Percentiles rank a stretch among this genome's conserved stretches.
Evolutionary conservation across 1,284 basidiomycete genomes (phyloP).

Genomic region (Melampsora abietis-canadensis): DNA sequence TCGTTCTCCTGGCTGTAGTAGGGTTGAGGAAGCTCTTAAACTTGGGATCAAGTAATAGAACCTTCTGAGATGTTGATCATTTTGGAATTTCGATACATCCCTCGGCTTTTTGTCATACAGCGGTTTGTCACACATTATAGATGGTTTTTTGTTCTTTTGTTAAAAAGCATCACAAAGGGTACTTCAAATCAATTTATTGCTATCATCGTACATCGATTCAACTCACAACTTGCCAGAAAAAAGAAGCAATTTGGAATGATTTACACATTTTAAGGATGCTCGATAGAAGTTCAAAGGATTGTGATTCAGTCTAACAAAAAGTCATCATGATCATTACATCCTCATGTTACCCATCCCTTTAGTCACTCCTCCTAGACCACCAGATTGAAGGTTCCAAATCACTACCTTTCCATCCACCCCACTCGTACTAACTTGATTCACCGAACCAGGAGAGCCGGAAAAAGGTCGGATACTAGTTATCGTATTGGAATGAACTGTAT

Average conservation of each 20-base stretch:
- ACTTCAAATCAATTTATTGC: neutral
- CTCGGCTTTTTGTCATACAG: neutral
- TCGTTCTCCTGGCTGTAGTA: slow-evolving; percentile 21
- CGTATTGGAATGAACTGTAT: slow-evolving; percentile 94
- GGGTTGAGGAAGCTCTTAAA: slow-evolving; percentile 22
- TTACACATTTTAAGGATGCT: neutral
- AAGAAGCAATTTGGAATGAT: neutral
- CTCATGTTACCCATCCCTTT: slow-evolving; percentile 31
- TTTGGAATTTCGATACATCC: too few relatives aligned
- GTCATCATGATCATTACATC: slow-evolving; percentile 10
- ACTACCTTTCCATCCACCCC: slow-evolving; percentile 92
- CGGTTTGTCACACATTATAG: neutral
- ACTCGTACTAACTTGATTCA: slow-evolving; percentile 76
- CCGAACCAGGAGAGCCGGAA: slow-evolving; percentile 58
- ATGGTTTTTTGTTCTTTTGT: neutral
- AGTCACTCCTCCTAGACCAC: slow-evolving; percentile 38
- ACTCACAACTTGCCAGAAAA: neutral
- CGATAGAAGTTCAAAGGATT: neutral
- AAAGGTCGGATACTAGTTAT: slow-evolving; percentile 86
- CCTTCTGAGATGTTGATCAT: too few relatives aligned
- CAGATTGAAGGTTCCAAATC: slow-evolving; percentile 74
- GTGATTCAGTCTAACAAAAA: neutral
- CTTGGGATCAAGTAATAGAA: neutral
- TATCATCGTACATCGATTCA: neutral
- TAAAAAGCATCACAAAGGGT: neutral